phyloP scores from a whole-genome alignment of 78 protist species.

The Dictyostelium intermedium region DNA sequence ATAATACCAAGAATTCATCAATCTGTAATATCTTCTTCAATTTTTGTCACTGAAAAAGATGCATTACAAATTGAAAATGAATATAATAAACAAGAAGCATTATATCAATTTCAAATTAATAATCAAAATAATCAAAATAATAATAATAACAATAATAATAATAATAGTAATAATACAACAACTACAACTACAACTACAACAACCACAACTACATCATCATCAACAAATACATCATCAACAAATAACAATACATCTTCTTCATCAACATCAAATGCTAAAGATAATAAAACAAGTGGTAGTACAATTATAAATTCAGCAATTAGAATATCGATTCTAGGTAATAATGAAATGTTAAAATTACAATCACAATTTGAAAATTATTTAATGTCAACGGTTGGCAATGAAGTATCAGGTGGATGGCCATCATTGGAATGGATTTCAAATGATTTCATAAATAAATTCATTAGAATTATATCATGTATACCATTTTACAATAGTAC shows the following conservation, averaged over 20 bases:
- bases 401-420: constrained; percentile 27
- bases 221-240: neutral
- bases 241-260: too few species aligned
- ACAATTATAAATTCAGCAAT: constrained; percentile 21
- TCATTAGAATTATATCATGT: constrained; percentile 30
- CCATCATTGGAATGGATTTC: constrained; percentile 52
- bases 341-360: constrained; percentile 10
- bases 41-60: constrained; percentile 48
- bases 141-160: neutral
- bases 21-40: constrained; percentile 49
- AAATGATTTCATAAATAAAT: constrained; percentile 36
- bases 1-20: constrained; percentile 62
- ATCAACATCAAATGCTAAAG: neutral
- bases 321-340: constrained; percentile 66
- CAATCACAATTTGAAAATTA: constrained; percentile 36
- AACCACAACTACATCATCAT: neutral
- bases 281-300: neutral
- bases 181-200: neutral
- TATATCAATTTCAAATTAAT: constrained; percentile 61
- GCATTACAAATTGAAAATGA: constrained; percentile 48
- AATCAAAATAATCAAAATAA: neutral
- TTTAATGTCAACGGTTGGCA: constrained; percentile 3
- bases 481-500: constrained; percentile 36
- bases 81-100: constrained; percentile 66
- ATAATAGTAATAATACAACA: neutral